Conservation (phyloP, 768 basidiomycete species). For the Mycena alexandri region DNA sequence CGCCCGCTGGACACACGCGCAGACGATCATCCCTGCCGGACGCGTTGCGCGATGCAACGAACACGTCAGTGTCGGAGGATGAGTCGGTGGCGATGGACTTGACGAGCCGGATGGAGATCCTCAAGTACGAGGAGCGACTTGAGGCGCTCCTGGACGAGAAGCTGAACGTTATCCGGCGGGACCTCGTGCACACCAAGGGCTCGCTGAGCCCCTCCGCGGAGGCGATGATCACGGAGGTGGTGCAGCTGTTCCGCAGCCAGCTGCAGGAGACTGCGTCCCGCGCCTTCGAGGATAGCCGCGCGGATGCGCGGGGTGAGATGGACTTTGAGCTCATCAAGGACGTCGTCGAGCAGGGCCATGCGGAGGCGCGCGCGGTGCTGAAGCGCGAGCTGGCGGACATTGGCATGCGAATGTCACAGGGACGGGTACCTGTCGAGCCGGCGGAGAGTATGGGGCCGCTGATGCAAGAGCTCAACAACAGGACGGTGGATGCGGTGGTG, state of each 20-base stretch:
- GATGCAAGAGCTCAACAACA: constrained; percentile 70
- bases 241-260: constrained; percentile 76
- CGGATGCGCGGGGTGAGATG: constrained; percentile 81
- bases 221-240: constrained; percentile 73
- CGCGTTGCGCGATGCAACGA: constrained; percentile 60
- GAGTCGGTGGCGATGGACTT: constrained; percentile 63
- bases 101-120: constrained; percentile 68
- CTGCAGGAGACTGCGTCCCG: constrained; percentile 71
- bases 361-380: constrained; percentile 68
- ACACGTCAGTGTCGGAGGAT: constrained; percentile 57
- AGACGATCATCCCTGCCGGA: constrained; percentile 72
- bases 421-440: constrained; percentile 39
- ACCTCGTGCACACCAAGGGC: constrained; percentile 44
- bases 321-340: constrained; percentile 84
- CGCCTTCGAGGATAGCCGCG: constrained; percentile 69
- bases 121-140: constrained; percentile 72
- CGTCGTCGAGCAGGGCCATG: constrained; percentile 75
- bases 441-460: constrained; percentile 54
- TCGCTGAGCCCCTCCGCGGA: constrained; percentile 63
- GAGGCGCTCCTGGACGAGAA: constrained; percentile 79
- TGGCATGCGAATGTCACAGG: constrained; percentile 55
- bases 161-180: constrained; percentile 63
- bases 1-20: constrained; percentile 47
- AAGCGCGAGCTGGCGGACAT: constrained; percentile 71
- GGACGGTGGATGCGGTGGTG: constrained; percentile 71